These are phyloP conservation scores for Serendipita sp. DNA, from an alignment of 768 basidiomycete genomes.

Conservation along the genomic window DNA sequence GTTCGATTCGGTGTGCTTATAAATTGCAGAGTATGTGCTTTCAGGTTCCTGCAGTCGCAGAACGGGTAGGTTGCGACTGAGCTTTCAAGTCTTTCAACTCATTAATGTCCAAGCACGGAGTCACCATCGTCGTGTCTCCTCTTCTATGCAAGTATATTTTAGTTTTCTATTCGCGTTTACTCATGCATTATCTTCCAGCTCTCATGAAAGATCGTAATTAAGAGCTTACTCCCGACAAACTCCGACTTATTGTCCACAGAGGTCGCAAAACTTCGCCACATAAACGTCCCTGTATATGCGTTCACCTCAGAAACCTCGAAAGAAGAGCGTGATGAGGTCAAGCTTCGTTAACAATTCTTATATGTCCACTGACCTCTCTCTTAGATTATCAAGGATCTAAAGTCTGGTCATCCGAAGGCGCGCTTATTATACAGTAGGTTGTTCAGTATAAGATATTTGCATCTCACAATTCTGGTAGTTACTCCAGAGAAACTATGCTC, in stretches of 20 bases:
- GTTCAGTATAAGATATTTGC: background rate
- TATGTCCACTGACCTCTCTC: background rate
- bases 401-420: conserved; percentile 37
- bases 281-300: conserved; percentile 40
- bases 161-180: background rate
- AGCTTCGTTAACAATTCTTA: background rate
- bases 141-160: conserved; percentile 37
- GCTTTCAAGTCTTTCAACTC: background rate
- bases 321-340: conserved; percentile 39
- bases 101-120: conserved; percentile 30
- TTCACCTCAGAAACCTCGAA: conserved; percentile 48
- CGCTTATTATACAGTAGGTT: conserved; percentile 59
- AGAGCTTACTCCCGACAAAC: background rate
- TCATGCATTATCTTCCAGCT: conserved; percentile 24
- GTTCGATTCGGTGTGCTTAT: background rate
- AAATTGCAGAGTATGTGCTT: conserved; percentile 57
- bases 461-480: conserved; percentile 23
- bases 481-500: conserved; percentile 61
- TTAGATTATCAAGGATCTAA: conserved; percentile 47
- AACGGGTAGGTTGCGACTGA: conserved; percentile 25
- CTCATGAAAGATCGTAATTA: conserved; percentile 65
- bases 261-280: conserved; percentile 38
- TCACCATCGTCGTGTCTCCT: conserved; percentile 64
- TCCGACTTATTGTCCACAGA: conserved; percentile 25
- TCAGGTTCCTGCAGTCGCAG: conserved; percentile 61